Evolutionary conservation across 2,329 filamentous ascomycete genomes (phyloP), one percentile per base, ranked within the genome.

Genomic region (Apiospora kogelbergensis): DNA sequence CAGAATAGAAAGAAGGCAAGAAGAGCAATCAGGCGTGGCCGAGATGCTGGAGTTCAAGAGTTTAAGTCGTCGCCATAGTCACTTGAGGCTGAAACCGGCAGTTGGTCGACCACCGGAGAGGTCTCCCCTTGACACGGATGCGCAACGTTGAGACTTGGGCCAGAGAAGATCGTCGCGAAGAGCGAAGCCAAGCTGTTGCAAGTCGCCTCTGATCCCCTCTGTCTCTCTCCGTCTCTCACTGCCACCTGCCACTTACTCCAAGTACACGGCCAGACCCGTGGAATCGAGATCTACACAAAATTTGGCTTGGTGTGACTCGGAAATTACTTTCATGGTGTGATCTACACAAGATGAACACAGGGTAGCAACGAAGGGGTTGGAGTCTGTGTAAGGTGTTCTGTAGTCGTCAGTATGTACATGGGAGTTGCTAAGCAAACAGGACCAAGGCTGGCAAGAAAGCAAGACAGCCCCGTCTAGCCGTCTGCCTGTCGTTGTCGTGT

Each of bases 271-370:
- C 30, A 17, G 30, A 9, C 30, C 17, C 30, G 53, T 2, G 53
- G 30, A 60, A 60, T 60, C 53, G 53, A 37, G 53, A 60, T 60
- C 53, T 60, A 60, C 30, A 60, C 20, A 57, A 57, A 57, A 30
- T 24, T 11, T 26, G 26, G 53, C 53, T 37, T 60, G 53, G 53
- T 60, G 53, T 37, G 53, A 60, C 30, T 37, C 53, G 53, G 53
- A 60, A 60, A 60, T 60, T 60, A 60, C 17, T 37, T n/a, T 17
- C 37, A 30, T 60, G 53, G 53, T 60, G 53, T 60, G 53, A 60
- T 60, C 53, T 60, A 60, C 53, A 60, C 53, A 60, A 60, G 53
- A 60, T 60, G 53, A 60, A 60, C 53, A 60, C 53, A 37, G 53
- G 53, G 53, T 60, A 60, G 3, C 5, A 53, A 53, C 11, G 46